Base-by-base conservation (phyloP, 441 rosid genomes). In the Adansonia rubrostipa region DNA sequence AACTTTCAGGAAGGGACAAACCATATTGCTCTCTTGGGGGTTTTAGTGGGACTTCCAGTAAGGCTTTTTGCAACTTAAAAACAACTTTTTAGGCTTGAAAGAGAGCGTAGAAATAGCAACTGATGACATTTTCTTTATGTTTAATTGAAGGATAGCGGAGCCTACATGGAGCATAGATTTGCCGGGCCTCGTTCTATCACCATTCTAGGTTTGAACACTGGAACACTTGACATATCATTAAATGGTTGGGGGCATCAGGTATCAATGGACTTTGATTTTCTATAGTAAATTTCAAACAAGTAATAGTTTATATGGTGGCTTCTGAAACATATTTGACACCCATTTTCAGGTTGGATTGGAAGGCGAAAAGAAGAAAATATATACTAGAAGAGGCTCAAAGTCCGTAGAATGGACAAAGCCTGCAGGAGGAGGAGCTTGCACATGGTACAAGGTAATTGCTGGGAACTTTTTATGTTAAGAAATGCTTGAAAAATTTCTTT, bases 211-310 rank as follows among this genome's bases (percentile, higher is more conserved):
- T 79, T 92, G 86, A 89, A 88, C 89, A 88, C 95, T 0, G 93
- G 95, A 75, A 91, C 92, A 7, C 87, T 92, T 60, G 97, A 92
- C 80, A 44, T 92, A 40, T 71, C 90, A 28, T 6, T 62, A 19
- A 86, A 85, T 57, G 89, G 87, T 1, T 92, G 95, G 95, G 92
- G 85, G 17, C 92, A 91, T 70, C 84, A 87, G 90, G 93, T 89
- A 81, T 36, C 48, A 40, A 4, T 60, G 50, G 33, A 6, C 15
- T 40, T 42, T 10, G 44, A 24, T 53, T 50, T 71, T 67, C 57
- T 3, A 57, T 71, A 14, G n/a, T 48, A 65, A 67, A 71, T 24
- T 73, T 22, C 28, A 8, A 20, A 51, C 45, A 9, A 20, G 1
- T 6, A 4, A n/a, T n/a, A 15, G 6, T 15, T 71, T 13, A 3